Evolutionary conservation across 805 yeast genomes (phyloP).

Genomic region (Crinitomyces ghanaensis): DNA sequence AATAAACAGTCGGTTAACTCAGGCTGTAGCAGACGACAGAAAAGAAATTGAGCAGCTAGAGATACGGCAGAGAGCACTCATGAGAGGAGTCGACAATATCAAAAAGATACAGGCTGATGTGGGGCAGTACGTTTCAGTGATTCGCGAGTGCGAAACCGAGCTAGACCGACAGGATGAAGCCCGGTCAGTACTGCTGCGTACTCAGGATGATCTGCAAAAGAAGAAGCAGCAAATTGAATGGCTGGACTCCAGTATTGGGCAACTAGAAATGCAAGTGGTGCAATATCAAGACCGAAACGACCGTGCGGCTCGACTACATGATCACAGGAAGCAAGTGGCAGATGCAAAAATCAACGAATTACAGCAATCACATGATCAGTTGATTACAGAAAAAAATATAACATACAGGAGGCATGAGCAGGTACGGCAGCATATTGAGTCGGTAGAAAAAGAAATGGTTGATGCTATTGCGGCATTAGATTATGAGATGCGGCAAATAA

Average conservation of each 20-base stretch:
- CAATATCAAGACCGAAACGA: constrained; percentile 37
- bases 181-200: constrained; percentile 27
- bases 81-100: constrained; percentile 48
- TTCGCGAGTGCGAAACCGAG: constrained; percentile 42
- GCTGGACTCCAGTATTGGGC: constrained; percentile 33
- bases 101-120: constrained; percentile 39
- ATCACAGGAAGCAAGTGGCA: constrained; percentile 33
- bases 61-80: constrained; percentile 37
- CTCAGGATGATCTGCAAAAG: constrained; percentile 33
- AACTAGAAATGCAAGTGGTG: constrained; percentile 39
- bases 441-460: constrained; percentile 31
- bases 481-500: constrained; percentile 41
- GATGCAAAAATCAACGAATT: constrained; percentile 34
- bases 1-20: constrained; percentile 42
- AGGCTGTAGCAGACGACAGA: constrained; percentile 33
- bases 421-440: constrained; percentile 37
- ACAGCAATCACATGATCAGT: constrained; percentile 35
- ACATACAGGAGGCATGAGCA: constrained; percentile 32
- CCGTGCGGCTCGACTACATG: constrained; percentile 34
- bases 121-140: constrained; percentile 30
- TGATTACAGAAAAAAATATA: constrained; percentile 36
- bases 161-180: constrained; percentile 33
- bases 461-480: constrained; percentile 36
- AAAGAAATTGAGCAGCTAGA: constrained; percentile 33
- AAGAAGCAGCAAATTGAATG: constrained; percentile 30